Base-by-base conservation (phyloP, 192 early-diverging fungal species). In the Entomortierella beljakovae region DNA sequence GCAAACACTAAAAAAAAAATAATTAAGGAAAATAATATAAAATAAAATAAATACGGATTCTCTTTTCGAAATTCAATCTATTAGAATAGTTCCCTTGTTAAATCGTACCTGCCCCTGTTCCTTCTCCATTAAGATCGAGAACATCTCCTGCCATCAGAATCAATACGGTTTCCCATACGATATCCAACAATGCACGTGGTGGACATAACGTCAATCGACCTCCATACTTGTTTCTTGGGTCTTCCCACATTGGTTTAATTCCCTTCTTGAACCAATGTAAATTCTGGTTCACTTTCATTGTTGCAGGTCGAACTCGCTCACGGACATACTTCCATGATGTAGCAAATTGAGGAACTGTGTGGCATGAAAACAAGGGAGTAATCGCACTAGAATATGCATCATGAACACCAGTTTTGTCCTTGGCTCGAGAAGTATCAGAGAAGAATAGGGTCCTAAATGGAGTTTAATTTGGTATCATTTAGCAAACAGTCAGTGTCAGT, bases 241-340 rank as follows among this genome's bases (percentile, higher is more conserved):
- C 93, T 85, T 94, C 93, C 92, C 93, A 93, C 87, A 89, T 88
- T 3, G 93, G 93, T 62, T 91, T 83, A 46, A 94, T 84, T 1
- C 91, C 91, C 37, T 88, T 80, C 56, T 89, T 84, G 81, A 94
- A 94, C 64, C 82, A 88, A 37, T 85, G 83, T 31, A 94, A 51
- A 40, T 92, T 92, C 62, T 93, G 93, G 75, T 94, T 92, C 20
- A 84, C 35, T 23, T 69, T 51, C 71, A 85, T 75, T n/a, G 74
- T 70, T 0, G 81, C 74, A 13, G 82, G 82, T 3, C 72, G 64
- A 3, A 74, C 70, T 13, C 57, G 56, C 55, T 84, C 64, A 34
- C 83, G 72, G 11, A 80, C 72, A 29, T 71, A 56, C 13, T 84
- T 81, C 86, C 86, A 88, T 1, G 80, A 80, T 0, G 83, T 59